Base-by-base conservation (phyloP, 768 basidiomycete genomes). In the Agrocybe pediades region DNA sequence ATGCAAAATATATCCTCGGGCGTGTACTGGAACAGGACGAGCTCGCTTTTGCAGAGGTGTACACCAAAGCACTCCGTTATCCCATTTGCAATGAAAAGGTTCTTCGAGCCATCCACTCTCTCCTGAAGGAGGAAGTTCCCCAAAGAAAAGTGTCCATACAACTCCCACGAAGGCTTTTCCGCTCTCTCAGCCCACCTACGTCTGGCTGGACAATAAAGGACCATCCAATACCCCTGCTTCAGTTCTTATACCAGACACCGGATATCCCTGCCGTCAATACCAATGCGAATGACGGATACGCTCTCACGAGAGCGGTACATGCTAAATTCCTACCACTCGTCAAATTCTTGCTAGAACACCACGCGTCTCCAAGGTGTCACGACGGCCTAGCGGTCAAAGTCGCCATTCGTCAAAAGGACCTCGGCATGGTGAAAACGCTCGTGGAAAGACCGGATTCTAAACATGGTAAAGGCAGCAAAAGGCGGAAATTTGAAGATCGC, bases 271-370 rank as follows among this genome's bases (percentile, higher is more conserved):
- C 61, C 1, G 80, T 84, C 1, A 72, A 85, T 25, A 64, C 78
- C 11, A 83, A 95, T 66, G 82, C 89, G 7, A 77, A 90, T 67
- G 76, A 81, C 2, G 95, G 95, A 1, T 97, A 95, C 63, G 86
- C 88, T 0, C 82, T 97, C 36, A 85, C 84, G 15, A 85, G 82
- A 58, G 92, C 95, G 1, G 90, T 93, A 1, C 76, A 86, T 30
- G 84, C 81, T 0, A 73, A 74, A 19, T 86, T 87, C 57, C 50
- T 77, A 1, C 84, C 86, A 2, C 80, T 97, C 7, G 74, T 94
- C 1, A 72, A 68, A 20, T 86, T 91, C 59, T 77, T 98, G 15
- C 82, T 97, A 45, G 72, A 74, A 2, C 73, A 85, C 17, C 88
- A 85, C 2, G 94, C 92, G 0, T 87, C 86, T 9, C 94, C 95